These are phyloP conservation scores for Ophiostoma himal-ulmi DNA, from an alignment of 2,329 filamentous ascomycete genomes.

Conservation along the genomic window DNA sequence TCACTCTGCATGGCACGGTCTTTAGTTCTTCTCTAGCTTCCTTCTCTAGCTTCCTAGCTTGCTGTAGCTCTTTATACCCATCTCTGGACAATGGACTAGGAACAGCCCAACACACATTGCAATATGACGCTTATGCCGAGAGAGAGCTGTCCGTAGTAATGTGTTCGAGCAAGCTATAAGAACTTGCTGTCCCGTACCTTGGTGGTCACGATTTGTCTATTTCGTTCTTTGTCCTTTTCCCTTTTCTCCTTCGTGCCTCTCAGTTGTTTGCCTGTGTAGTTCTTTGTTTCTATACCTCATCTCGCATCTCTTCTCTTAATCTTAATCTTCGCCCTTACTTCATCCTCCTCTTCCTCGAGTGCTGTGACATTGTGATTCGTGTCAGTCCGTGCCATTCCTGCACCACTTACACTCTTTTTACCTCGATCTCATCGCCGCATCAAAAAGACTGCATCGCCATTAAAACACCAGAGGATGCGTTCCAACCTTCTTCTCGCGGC, in stretches of 20 bases:
- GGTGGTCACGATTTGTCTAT: not conserved
- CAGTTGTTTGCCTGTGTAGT: not conserved
- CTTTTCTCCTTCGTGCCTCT: not conserved
- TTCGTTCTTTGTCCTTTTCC: not conserved
- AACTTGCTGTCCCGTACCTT: not conserved
- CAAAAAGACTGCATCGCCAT: not conserved
- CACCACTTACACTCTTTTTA: not conserved
- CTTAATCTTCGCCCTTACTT: not conserved
- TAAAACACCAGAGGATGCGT: conserved; percentile 1
- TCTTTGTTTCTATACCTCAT: not conserved
- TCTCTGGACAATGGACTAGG: not conserved
- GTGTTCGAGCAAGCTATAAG: not conserved
- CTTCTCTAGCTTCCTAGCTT: not conserved
- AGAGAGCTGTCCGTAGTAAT: not conserved
- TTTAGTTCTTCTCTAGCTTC: not conserved
- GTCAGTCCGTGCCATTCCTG: not conserved
- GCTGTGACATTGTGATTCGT: not conserved
- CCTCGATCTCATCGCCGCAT: too few relatives aligned
- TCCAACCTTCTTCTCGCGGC: conserved; percentile 10
- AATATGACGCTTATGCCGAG: not conserved
- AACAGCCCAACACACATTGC: not conserved
- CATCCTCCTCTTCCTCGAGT: not conserved
- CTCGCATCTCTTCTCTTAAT: not conserved
- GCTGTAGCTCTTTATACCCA: not conserved
- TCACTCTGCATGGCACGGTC: too few relatives aligned